Percentiles rank a stretch among this genome's conserved stretches.
Conservation (phyloP, 805 yeast genomes). For the Candida sphagnicola region DNA sequence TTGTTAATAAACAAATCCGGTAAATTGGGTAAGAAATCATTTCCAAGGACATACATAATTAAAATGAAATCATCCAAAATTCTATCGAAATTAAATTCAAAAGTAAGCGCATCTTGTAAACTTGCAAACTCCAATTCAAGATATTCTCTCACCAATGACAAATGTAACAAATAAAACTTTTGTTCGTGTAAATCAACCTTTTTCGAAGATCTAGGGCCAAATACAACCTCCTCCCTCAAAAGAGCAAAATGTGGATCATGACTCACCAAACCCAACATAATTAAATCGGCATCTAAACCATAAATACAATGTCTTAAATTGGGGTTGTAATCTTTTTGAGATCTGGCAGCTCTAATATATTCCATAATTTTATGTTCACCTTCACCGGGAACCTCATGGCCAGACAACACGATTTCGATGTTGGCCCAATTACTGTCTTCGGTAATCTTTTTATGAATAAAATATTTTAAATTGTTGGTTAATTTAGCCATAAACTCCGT, state of each 20-base stretch:
- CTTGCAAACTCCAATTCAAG: constrained; percentile 79
- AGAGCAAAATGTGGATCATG: constrained; percentile 96
- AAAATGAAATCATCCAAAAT: constrained; percentile 89
- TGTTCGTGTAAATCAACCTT: constrained; percentile 63
- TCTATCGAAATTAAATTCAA: constrained; percentile 81
- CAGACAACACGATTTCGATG: constrained; percentile 73
- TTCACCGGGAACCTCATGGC: constrained; percentile 97
- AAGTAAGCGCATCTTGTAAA: constrained; percentile 57
- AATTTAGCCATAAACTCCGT: constrained; percentile 93
- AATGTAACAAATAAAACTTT: constrained; percentile 76
- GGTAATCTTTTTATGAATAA: constrained; percentile 81
- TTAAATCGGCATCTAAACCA: constrained; percentile 94
- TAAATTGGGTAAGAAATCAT: constrained; percentile 94
- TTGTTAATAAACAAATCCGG: constrained; percentile 92
- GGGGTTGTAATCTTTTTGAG: constrained; percentile 69
- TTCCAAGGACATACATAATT: constrained; percentile 92
- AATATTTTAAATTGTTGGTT: constrained; percentile 77
- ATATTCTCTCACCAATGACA: constrained; percentile 87
- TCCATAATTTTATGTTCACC: constrained; percentile 98
- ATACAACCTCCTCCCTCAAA: constrained; percentile 91
- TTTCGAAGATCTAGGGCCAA: constrained; percentile 54
- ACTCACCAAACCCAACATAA: constrained; percentile 84
- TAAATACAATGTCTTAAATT: constrained; percentile 90
- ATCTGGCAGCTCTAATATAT: constrained; percentile 72
- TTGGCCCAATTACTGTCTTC: constrained; percentile 85